Conservation (phyloP, 2,329 filamentous ascomycete species). For the Sporothrix luriei region DNA sequence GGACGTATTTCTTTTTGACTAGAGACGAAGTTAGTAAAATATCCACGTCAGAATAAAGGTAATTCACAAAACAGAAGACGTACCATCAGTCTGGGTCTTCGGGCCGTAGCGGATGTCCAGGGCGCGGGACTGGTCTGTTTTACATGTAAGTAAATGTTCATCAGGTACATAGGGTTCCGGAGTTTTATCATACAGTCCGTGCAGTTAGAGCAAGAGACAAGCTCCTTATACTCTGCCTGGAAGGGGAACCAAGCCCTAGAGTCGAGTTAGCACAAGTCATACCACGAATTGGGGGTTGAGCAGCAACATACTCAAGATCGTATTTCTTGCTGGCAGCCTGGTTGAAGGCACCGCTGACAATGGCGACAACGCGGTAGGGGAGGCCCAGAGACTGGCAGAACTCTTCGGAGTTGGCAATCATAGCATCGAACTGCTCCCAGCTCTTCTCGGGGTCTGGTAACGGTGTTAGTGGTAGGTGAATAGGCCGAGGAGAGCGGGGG, state of each 20-base stretch:
- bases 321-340: constrained; percentile 86
- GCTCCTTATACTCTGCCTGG: constrained; percentile 97
- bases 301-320: constrained; percentile 67
- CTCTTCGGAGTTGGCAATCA: constrained; percentile 88
- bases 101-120: constrained; percentile 89
- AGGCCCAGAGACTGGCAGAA: constrained; percentile 91
- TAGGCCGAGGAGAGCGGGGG: background rate
- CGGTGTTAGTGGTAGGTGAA: constrained; percentile 68
- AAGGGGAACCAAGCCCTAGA: constrained; percentile 77
- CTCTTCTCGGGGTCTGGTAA: constrained; percentile 79
- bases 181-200: constrained; percentile 64
- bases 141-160: background rate
- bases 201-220: constrained; percentile 97
- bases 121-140: constrained; percentile 76
- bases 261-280: background rate
- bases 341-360: constrained; percentile 94
- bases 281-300: background rate
- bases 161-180: no score
- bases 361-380: constrained; percentile 88
- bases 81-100: constrained; percentile 75
- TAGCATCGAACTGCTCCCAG: constrained; percentile 90
- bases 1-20: constrained; percentile 85
- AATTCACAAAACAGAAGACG: constrained; percentile 40
- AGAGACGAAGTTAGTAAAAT: constrained; percentile 10
- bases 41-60: no score